Evolutionary conservation across 805 yeast genomes (phyloP), one percentile per base, ranked within the genome.

Genomic region (Dipodascopsis tothii): DNA sequence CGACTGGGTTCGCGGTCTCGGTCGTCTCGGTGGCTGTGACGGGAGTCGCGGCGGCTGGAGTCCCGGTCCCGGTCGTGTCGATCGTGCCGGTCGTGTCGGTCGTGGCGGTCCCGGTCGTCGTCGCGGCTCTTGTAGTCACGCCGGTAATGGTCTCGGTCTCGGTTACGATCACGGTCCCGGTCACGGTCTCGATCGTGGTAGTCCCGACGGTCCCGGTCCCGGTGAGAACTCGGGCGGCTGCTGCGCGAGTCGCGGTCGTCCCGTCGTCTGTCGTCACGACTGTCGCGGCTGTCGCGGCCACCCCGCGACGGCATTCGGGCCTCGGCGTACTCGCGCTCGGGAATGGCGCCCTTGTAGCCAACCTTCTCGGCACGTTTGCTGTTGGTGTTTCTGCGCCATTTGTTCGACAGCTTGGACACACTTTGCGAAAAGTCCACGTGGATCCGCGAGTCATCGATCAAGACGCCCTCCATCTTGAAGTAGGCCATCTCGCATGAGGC

Each of bases 401-500:
- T 14, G 28, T 43, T 17, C 32, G 42, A 35, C 25, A 49, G 78
- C 72, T 9, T 62, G 34, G 48, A 39, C 21, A 55, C 69, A 58
- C 78, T 71, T 56, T 80, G 87, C 46, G 80, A 72, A 64, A 80
- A 80, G 58, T 80, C 86, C 35, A 80, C 82, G 46, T 76, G 76
- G 19, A 81, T 72, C 43, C 81, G 65, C 34, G 73, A 58, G 44
- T 80, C 86, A 56, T 80, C 87, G 32, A 80, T 77, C 36, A 79
- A 55, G 2, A 75, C 80, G 14, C 72, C 73, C 33, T 78, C 76
- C 77, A 80, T 74, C 55, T 74, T 75, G 43, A 66, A 60, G 56
- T 77, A 80, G 0, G 86, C 86, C n/a, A 55, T 50, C 49, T 81
- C 85, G 39, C 83, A 80, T 30, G 69, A 68, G 33, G 64, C 61